These are phyloP conservation scores for Gossypium schwendimanii DNA, from an alignment of 441 rosid genomes.

Conservation along the genomic window DNA sequence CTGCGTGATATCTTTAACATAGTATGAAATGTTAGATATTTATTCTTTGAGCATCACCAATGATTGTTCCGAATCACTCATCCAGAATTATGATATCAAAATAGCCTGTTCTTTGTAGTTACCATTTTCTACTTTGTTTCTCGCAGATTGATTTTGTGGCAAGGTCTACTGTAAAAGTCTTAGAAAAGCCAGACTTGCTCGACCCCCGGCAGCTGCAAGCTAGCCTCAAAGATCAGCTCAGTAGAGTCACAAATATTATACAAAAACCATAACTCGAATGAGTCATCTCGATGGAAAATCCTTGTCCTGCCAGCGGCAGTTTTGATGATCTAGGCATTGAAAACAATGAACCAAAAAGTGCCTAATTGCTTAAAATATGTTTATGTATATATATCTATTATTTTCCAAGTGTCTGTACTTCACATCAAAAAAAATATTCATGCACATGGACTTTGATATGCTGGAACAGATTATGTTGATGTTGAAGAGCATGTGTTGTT, in stretches of 20 bases:
- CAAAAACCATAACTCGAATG: neutral
- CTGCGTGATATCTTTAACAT: neutral
- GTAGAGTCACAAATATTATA: neutral
- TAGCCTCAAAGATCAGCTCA: constrained; percentile 20
- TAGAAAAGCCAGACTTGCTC: constrained; percentile 29
- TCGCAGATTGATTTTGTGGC: constrained; percentile 25
- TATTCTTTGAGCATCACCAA: neutral
- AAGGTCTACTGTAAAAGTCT: constrained; percentile 19
- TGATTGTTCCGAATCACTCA: neutral
- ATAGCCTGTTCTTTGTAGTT: neutral
- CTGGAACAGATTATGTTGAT: neutral
- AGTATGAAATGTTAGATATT: neutral
- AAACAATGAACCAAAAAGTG: neutral
- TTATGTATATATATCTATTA: neutral
- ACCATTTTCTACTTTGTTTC: neutral
- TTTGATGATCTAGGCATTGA: neutral
- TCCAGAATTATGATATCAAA: neutral
- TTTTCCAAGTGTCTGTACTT: neutral
- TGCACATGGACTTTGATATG: neutral
- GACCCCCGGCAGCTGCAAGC: constrained; percentile 16
- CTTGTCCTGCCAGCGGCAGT: neutral
- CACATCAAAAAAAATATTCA: neutral
- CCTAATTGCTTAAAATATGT: neutral
- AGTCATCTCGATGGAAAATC: neutral
- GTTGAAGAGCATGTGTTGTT: too few species aligned